Evolutionary conservation across 2,329 filamentous ascomycete species (phyloP), one percentile per base, ranked within the genome.

Genomic region (Hypoxylon sp.): DNA sequence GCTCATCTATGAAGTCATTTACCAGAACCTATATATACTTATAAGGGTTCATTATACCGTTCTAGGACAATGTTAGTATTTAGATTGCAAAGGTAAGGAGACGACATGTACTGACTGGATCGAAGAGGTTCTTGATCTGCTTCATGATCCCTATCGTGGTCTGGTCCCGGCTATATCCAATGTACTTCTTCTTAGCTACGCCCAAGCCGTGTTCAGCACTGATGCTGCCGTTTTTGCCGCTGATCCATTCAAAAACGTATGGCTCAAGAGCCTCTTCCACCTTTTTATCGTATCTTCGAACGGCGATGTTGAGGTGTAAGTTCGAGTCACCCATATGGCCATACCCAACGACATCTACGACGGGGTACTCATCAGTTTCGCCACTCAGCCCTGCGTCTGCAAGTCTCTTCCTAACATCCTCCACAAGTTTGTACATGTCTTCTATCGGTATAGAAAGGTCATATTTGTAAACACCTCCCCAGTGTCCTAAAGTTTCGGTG

Each of bases 251-350:
- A 78, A 98, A 99, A 24, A 99, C 93, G 82, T 92, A 99, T 0
- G 97, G 96, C 84, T 99, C 96, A 42, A 99, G 86, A 26, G 88
- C 85, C 80, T 92, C 88, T 83, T 99, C 96, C 26, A 99, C 93
- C 63, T 88, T 85, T 81, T 94, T 92, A 80, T 96, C 93, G 81
- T 96, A 98, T 68, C 91, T 84, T 68, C 94, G 85, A 17, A 93
- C 92, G 1, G 92, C 87, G 35, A 99, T 88, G 81, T 99, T 99
- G 73, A 99, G 85, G 81, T 99, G 97, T 72, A 99, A 82, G 81
- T 99, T 99, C 3, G 92, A 90, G 81, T 99, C 96, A 42, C 96
- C 97, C 94, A 99, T 98, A 80, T 99, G 96, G 35, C 96, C 96
- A 78, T 98, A 99, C 19, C 96, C 96, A 19, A 98, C 89, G n/a